A percentile compares a stretch with the other conserved stretches of the same genome.
phyloP scores from a whole-genome alignment of 768 basidiomycete species.

The Multifurca ochricompacta region DNA sequence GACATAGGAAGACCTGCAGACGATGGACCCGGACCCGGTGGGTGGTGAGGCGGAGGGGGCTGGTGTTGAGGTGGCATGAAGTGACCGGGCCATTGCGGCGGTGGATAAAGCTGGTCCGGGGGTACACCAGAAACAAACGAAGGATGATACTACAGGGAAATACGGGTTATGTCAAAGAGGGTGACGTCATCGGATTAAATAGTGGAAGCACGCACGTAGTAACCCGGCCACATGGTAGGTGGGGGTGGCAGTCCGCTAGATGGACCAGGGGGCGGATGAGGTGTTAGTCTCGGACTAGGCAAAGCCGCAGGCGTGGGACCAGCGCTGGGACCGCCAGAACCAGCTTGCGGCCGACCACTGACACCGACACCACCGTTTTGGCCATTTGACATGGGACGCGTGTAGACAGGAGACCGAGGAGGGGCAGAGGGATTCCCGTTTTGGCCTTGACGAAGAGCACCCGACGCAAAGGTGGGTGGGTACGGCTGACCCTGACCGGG shows the following conservation, averaged over 20 bases:
- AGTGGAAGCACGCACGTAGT: conserved; percentile 45
- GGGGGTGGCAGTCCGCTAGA: conserved; percentile 44
- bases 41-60: conserved; percentile 39
- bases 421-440: conserved; percentile 17
- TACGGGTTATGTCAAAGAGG: conserved; percentile 11
- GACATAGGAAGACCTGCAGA: conserved; percentile 58
- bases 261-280: conserved; percentile 49
- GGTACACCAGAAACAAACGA: conserved; percentile 34
- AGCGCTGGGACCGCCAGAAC: conserved; percentile 31
- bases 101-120: conserved; percentile 34
- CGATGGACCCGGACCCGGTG: conserved; percentile 37
- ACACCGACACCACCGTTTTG: conserved; percentile 34
- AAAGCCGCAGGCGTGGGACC: conserved; percentile 41
- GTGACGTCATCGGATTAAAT: conserved; percentile 5
- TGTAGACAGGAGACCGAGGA: conserved; percentile 62
- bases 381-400: conserved; percentile 47
- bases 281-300: conserved; percentile 60
- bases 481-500: conserved; percentile 8
- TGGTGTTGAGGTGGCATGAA: conserved; percentile 29
- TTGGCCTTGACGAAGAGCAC: conserved; percentile 17
- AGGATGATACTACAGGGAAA: conserved; percentile 31
- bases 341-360: conserved; percentile 36
- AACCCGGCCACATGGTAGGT: conserved; percentile 35
- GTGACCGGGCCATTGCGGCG: conserved; percentile 28
- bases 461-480: conserved; percentile 8